Evolutionary conservation across 768 basidiomycete genomes (phyloP), one percentile per base, ranked within the genome.

Genomic region (Pleurotus sapidus): DNA sequence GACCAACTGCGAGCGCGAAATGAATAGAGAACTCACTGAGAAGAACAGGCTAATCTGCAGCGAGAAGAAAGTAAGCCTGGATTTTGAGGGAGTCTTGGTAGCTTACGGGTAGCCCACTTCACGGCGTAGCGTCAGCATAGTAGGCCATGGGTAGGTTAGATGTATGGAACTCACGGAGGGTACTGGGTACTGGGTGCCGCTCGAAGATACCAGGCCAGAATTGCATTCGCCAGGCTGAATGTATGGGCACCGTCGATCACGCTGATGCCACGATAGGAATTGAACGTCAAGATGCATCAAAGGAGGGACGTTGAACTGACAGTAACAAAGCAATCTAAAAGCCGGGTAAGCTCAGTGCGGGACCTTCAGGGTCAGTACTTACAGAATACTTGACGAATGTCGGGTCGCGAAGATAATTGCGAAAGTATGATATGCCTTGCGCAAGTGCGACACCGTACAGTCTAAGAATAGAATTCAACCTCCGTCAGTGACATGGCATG

Each of bases 221-320:
- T 34, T 3, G 49, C 49, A n/a, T 50, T 9, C 25, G 49, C 49
- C 18, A 50, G 18, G n/a, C 49, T 50, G 49, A 50, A 50, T 38
- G 49, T 50, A 9, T 50, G 49, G 30, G 49, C 49, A 5, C 49
- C 49, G 37, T 50, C 49, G 49, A 50, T n/a, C 30, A 34, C 5
- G 30, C 49, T 50, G 37, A 8, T 7, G 15, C 9, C 20, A 25
- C 2, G 2, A 5, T n/a, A 38, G n/a, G 2, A 11, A 7, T 14
- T 49, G 12, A 49, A 30, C 48, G n/a, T 18, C 24, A 12, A 25
- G 34, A 27, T 2, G n/a, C 23, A 34, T 15, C 27, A 15, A 24
- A 27, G 12, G 30, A 27, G n/a, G 8, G 11, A 30, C 3, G 15
- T 12, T 15, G 30, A 11, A 50, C 49, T 25, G 49, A 50, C 49